phyloP scores from a whole-genome alignment of 2,329 filamentous ascomycete genomes.

The Metarhizium humberi region DNA sequence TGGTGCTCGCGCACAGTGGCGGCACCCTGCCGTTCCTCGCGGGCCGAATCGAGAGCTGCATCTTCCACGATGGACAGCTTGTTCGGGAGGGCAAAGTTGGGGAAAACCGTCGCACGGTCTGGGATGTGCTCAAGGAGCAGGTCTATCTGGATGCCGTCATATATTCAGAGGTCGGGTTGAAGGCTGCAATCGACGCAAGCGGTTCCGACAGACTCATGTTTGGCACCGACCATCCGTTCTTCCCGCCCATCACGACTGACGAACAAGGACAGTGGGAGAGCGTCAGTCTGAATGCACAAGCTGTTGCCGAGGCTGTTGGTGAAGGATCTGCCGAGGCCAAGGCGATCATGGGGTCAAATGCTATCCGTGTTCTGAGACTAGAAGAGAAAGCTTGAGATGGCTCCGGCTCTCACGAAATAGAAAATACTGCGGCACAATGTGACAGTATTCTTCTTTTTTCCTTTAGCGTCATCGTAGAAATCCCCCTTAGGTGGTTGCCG shows the following conservation, averaged over 20 bases:
- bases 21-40: constrained; percentile 84
- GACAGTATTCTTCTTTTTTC: not conserved
- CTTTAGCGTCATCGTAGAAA: not conserved
- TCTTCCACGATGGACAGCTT: constrained; percentile 72
- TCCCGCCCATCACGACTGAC: constrained; percentile 60
- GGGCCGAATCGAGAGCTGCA: constrained; percentile 79
- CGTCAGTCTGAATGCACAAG: constrained; percentile 42
- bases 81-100: constrained; percentile 50
- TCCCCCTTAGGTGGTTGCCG: constrained; percentile 9
- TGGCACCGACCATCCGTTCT: constrained; percentile 78
- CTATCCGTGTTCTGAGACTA: constrained; percentile 38
- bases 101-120: constrained; percentile 38
- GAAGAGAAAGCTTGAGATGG: constrained; percentile 9
- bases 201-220: constrained; percentile 67
- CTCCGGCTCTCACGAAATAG: not conserved
- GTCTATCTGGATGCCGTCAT: constrained; percentile 84
- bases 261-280: constrained; percentile 61
- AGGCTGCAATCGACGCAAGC: constrained; percentile 58
- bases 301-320: constrained; percentile 43
- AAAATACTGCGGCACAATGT: not conserved
- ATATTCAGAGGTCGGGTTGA: constrained; percentile 65
- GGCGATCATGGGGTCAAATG: constrained; percentile 52
- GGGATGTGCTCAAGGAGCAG: constrained; percentile 56
- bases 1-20: constrained; percentile 80
- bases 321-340: constrained; percentile 33